A percentile compares a stretch with the other conserved stretches of the same genome.
Evolutionary conservation across 495 filamentous ascomycete genomes (phyloP).

Genomic region (Aspergillus sparsus): DNA sequence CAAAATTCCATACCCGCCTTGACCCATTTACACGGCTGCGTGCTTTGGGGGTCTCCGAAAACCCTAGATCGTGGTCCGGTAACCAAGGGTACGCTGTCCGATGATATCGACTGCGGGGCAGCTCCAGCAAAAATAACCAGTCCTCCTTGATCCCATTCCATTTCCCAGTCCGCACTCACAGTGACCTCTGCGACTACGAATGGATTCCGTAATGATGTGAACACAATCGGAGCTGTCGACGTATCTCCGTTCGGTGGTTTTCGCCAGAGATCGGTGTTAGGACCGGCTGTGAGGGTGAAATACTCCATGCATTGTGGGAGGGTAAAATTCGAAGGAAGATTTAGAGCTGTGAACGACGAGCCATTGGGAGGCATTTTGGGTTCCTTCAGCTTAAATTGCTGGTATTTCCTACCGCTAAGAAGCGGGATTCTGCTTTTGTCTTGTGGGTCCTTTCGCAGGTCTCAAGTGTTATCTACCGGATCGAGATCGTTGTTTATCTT

Average conservation of each 20-base stretch:
- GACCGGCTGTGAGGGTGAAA: constrained; percentile 56
- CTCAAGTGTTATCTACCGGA: neutral
- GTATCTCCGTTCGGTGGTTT: constrained; percentile 58
- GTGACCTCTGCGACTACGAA: constrained; percentile 62
- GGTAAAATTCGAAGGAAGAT: constrained; percentile 46
- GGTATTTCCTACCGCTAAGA: neutral
- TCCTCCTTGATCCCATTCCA: constrained; percentile 66
- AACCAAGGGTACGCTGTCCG: constrained; percentile 23
- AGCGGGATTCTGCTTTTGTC: constrained; percentile 10
- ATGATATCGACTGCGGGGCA: constrained; percentile 50
- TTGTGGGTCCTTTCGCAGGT: constrained; percentile 9
- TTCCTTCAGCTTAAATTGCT: neutral
- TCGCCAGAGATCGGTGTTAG: constrained; percentile 56
- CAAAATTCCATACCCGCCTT: constrained; percentile 61
- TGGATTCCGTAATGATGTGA: constrained; percentile 53
- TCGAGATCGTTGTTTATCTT: neutral
- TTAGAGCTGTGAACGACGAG: constrained; percentile 54
- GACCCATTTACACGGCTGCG: constrained; percentile 56
- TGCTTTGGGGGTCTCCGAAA: constrained; percentile 4
- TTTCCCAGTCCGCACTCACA: constrained; percentile 58
- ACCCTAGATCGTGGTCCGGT: constrained; percentile 20
- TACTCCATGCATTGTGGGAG: constrained; percentile 58
- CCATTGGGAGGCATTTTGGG: constrained; percentile 51
- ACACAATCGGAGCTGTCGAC: constrained; percentile 58
- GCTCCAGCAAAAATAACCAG: constrained; percentile 79